These are phyloP conservation scores for Biscogniauxia sp. DNA, from an alignment of 2,329 filamentous ascomycete genomes.

Conservation along the genomic window DNA sequence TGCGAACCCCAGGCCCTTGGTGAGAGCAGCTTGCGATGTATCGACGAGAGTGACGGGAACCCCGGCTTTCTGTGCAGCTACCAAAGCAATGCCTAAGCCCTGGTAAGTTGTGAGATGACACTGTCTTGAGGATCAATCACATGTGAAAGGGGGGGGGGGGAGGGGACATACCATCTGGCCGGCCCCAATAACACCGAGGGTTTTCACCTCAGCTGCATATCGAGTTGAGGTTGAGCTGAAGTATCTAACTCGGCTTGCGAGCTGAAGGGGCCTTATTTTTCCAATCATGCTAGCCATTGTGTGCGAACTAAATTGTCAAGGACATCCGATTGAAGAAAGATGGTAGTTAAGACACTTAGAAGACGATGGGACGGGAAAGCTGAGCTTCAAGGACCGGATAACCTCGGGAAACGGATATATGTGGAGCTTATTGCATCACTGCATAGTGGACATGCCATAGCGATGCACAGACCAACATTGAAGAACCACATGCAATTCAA, in stretches of 20 bases:
- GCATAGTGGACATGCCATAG: background rate
- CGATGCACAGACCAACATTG: no score
- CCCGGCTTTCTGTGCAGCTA: slow-evolving; percentile 80
- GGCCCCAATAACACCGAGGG: slow-evolving; percentile 86
- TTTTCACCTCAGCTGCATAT: slow-evolving; percentile 72
- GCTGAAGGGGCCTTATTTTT: slow-evolving; percentile 37
- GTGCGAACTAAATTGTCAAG: background rate
- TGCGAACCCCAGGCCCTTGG: slow-evolving; percentile 88
- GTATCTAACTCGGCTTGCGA: slow-evolving; percentile 45
- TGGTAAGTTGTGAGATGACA: slow-evolving; percentile 39
- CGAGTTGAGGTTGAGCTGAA: slow-evolving; percentile 69
- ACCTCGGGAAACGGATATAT: slow-evolving; percentile 31
- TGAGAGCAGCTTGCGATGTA: slow-evolving; percentile 75
- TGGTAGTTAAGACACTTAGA: slow-evolving; percentile 6
- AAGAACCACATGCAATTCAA: no score
- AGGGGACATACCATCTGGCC: slow-evolving; percentile 84
- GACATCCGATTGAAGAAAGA: slow-evolving; percentile 1
- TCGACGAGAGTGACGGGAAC: slow-evolving; percentile 87
- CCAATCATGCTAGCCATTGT: slow-evolving; percentile 42
- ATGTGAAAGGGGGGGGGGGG: slow-evolving; percentile 31
- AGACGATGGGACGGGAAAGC: slow-evolving; percentile 1
- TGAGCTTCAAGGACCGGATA: slow-evolving; percentile 22
- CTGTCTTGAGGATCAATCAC: slow-evolving; percentile 28
- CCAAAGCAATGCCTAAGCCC: slow-evolving; percentile 94
- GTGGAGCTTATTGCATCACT: slow-evolving; percentile 15